phyloP scores from a whole-genome alignment of 768 basidiomycete genomes.

The Leccinum obscurum region DNA sequence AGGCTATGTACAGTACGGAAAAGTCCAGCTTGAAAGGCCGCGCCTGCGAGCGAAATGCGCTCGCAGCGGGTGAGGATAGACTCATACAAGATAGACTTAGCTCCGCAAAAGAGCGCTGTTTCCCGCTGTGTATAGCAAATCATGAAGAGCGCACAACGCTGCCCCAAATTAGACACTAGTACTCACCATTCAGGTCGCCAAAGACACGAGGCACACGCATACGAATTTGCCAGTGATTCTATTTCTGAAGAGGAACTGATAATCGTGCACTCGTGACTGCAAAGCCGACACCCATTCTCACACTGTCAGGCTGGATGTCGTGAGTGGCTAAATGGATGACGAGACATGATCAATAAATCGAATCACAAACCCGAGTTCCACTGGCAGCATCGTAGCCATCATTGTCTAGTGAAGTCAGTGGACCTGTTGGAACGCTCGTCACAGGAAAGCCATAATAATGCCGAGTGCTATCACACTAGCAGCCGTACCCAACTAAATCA shows the following conservation, averaged over 20 bases:
- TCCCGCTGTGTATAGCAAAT: constrained; percentile 54
- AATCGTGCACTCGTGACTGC: constrained; percentile 37
- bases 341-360: not conserved
- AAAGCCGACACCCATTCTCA: constrained; percentile 49
- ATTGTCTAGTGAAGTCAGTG: constrained; percentile 26
- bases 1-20: not conserved
- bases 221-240: not conserved
- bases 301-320: constrained; percentile 10
- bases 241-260: not conserved
- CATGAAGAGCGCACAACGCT: constrained; percentile 39
- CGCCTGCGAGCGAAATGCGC: too few species aligned
- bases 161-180: not conserved
- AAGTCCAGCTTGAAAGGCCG: not conserved
- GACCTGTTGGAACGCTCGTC: constrained; percentile 22
- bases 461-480: constrained; percentile 42
- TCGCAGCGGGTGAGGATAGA: too few species aligned
- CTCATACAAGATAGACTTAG: too few species aligned
- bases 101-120: constrained; percentile 32
- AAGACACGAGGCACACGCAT: not conserved
- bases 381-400: constrained; percentile 42
- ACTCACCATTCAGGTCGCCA: constrained; percentile 23
- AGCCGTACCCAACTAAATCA: constrained; percentile 38
- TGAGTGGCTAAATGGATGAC: not conserved
- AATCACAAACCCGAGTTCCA: constrained; percentile 40
- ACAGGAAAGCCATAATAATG: constrained; percentile 50